Conservation (phyloP, 2,329 filamentous ascomycete genomes). For the Myotisia sp. region DNA sequence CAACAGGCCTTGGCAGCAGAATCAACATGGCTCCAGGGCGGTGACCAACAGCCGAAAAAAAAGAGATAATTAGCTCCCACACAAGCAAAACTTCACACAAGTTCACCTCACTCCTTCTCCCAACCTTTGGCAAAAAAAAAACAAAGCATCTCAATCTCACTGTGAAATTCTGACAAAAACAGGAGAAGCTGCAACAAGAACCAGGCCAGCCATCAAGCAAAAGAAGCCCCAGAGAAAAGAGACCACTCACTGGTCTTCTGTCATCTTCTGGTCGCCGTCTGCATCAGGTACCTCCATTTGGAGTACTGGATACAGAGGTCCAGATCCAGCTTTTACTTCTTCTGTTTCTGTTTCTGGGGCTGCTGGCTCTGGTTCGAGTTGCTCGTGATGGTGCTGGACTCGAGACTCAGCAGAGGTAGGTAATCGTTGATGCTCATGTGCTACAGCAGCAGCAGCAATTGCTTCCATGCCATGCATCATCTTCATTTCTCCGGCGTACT, state of each 20-base stretch:
- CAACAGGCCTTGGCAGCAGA: too few species aligned
- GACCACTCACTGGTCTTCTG: slow-evolving; percentile 22
- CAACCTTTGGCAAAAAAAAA: too few species aligned
- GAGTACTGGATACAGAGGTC: slow-evolving; percentile 16
- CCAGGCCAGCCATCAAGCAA: too few species aligned
- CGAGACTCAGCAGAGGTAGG: too few species aligned
- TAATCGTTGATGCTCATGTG: slow-evolving; percentile 9
- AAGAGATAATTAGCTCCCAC: too few species aligned
- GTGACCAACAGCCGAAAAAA: too few species aligned
- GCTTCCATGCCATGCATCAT: slow-evolving; percentile 13
- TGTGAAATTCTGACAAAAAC: not conserved
- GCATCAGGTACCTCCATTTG: slow-evolving; percentile 16
- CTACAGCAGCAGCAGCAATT: slow-evolving; percentile 16
- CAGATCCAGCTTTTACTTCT: slow-evolving; percentile 3
- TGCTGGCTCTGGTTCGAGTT: too few species aligned
- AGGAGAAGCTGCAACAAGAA: slow-evolving; percentile 2
- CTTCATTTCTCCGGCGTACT: not conserved
- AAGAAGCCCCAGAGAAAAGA: not conserved
- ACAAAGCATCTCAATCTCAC: too few species aligned
- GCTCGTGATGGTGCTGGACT: not conserved
- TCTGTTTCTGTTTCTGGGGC: slow-evolving; percentile 2
- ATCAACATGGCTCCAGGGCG: too few species aligned
- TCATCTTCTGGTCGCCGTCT: slow-evolving; percentile 24
- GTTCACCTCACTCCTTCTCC: too few species aligned
- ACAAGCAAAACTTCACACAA: too few species aligned